phyloP scores from a whole-genome alignment of 192 early-diverging fungal genomes.

The Jimgerdemannia flammicorona region DNA sequence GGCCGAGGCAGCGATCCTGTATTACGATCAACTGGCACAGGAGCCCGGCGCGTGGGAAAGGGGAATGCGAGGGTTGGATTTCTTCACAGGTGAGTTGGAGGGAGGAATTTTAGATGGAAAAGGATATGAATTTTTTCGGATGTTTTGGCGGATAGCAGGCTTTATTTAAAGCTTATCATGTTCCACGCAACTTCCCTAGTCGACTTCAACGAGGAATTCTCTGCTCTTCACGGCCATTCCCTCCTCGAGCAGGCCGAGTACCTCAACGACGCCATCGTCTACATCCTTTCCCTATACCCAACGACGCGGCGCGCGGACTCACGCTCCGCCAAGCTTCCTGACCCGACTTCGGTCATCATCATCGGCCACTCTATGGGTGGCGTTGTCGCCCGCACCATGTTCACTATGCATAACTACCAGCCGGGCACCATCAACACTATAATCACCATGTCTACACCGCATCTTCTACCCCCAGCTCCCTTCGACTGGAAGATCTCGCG shows the following conservation, averaged over 20 bases:
- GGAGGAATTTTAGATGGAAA: neutral
- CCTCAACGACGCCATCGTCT: conserved; percentile 74
- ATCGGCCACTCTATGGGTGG: conserved; percentile 97
- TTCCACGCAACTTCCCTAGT: conserved; percentile 41
- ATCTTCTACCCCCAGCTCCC: conserved; percentile 72
- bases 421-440: conserved; percentile 74
- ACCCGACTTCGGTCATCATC: conserved; percentile 74
- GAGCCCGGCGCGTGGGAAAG: conserved; percentile 14
- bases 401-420: conserved; percentile 66
- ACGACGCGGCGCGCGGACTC: conserved; percentile 24
- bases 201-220: conserved; percentile 86
- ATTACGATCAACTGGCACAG: conserved; percentile 39
- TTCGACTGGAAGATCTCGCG: conserved; percentile 54
- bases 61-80: conserved; percentile 42
- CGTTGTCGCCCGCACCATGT: conserved; percentile 81
- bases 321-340: conserved; percentile 19
- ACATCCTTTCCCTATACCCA: conserved; percentile 71
- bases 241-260: conserved; percentile 85
- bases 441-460: conserved; percentile 87
- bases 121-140: neutral
- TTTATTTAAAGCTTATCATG: neutral
- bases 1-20: conserved; percentile 58
- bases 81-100: conserved; percentile 46
- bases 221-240: conserved; percentile 81
- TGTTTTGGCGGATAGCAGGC: too few species aligned